Base-by-base conservation (phyloP, 257 asterid genomes). In the Primulina eburnea region DNA sequence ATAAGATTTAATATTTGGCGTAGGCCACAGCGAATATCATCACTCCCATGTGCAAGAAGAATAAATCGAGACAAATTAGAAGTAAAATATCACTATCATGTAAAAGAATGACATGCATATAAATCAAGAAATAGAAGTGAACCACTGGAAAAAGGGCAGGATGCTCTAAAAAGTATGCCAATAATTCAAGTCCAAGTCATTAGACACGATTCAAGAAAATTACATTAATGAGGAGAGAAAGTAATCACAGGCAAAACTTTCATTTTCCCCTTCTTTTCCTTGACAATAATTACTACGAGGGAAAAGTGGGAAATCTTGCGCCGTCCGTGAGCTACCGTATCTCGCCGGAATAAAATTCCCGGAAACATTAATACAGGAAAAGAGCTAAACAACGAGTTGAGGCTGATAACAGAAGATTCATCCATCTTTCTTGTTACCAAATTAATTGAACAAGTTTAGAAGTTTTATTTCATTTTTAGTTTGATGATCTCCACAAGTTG, bases 361-460 rank as follows among this genome's bases (percentile, higher is more conserved):
- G 67, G 78, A 24, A 64, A 75, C 43, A 70, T 55, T 55, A 16
- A 34, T 5, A n/a, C n/a, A 10, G 1, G n/a, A 58, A 32, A 52
- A 4, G 40, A 28, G 30, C 30, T 28, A 6, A 20, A 52, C 20
- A 53, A 43, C 37, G 38, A 33, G 67, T 50, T 34, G 57, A 50
- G 59, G 65, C 62, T 32, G 55, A 60, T 28, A 30, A 70, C 11
- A 50, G 59, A 17, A 65, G 33, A 20, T 50, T 40, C 60, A 5
- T 26, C 77, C 62, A 63, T 67, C 64, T 65, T 47, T 30, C 28
- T 12, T 2, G 17, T 20, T 10, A 8, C 34, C 29, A 16, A 57
- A 12, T 29, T 82, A 82, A 77, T 76, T 71, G 73, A 88, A 88
- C 78, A 88, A 81, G 71, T 78, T 84, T 9, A 88, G 84, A 65